Base-by-base conservation (phyloP, 2,329 filamentous ascomycete genomes). In the Claviceps maximensis region DNA sequence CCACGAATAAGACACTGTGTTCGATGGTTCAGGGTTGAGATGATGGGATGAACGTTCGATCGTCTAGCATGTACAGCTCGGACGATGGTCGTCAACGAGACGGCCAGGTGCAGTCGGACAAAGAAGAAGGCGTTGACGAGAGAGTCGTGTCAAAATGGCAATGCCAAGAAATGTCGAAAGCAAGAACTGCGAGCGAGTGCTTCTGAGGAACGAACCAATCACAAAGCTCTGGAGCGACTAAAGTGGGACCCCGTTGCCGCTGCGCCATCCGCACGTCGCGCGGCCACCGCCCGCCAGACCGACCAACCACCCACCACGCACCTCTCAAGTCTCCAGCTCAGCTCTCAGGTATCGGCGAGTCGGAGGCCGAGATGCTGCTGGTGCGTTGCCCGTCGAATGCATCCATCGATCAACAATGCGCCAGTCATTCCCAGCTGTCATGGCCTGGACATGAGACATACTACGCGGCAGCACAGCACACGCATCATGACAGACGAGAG, bases 401-500 rank as follows among this genome's bases (percentile, higher is more conserved):
- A 23, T 6, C 31, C 4, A 5, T 29, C 27, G 27, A 27, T 23
- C 19, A 13, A 25, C 19, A 23, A 47, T 45, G 42, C 9, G 23
- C 25, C 10, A 10, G 12, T 23, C 21, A 21, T 19, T 31, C n/a
- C 36, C 36, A 17, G 36, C 8, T 7, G 15, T 38, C 31, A 36
- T n/a, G 31, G n/a, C 46, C 46, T 13, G 17, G 46, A 25, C n/a
- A 29, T 36, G 46, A 36, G 31, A 48, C n/a, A 36, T n/a, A 47
- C 42, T 19, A 33, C 21, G 41, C n/a, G n/a, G n/a, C n/a, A 12
- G 15, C n/a, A 17, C 27, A 12, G n/a, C 15, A 19, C 12, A 47
- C n/a, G 47, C 36, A 54, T 41, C 36, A 47, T 50, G 41, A 49
- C 19, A 36, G 38, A 49, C 19, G n/a, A 41, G 55, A 45, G 21